Base-by-base conservation (phyloP, 805 yeast species). In the Ogataea wickerhamii region DNA sequence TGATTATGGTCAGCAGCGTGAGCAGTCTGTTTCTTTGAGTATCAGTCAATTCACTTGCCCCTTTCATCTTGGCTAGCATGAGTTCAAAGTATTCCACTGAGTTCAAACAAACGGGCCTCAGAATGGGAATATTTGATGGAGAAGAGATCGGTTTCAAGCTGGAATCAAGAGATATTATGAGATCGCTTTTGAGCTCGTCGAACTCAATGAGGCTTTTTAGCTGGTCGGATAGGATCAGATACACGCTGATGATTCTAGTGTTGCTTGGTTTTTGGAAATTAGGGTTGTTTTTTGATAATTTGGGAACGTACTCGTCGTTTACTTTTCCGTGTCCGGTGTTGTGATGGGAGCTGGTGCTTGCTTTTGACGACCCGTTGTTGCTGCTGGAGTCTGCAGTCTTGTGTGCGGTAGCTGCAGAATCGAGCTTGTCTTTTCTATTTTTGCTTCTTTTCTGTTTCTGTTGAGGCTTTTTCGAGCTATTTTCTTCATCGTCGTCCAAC, bases 81-180 rank as follows among this genome's bases (percentile, higher is more conserved):
- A 45, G 34, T 36, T 55, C 56, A 32, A 61, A 37, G 54, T 75
- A 76, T 30, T 71, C 74, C 14, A 73, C 64, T 0, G 77, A 68
- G 44, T 71, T 69, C 3, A 59, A 32, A 5, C 70, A 66, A 12
- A 76, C 42, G 7, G 76, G 60, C 48, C 71, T 74, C 5, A 76
- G 49, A 18, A 75, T 53, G 2, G 80, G 80, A 1, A 70, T 56
- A 18, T 37, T 49, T 24, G 17, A 47, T 43, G 16, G 37, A 32
- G 28, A 37, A 28, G 37, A 26, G 13, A 35, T 32, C 29, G 29
- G 50, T 37, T 49, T 49, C 37, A 46, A 43, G 32, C 50, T 49
- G 4, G 74, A 64, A 53, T 76, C 80, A 43, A 76, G 65, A n/a
- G 78, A 66, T 1, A 76, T 52, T 18, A 76, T 66, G 24, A 67